A percentile compares a stretch with the other conserved stretches of the same genome.
These are phyloP conservation scores for Mucor racemosus DNA, from an alignment of 371 early-diverging fungal species.

Conservation along the genomic window DNA sequence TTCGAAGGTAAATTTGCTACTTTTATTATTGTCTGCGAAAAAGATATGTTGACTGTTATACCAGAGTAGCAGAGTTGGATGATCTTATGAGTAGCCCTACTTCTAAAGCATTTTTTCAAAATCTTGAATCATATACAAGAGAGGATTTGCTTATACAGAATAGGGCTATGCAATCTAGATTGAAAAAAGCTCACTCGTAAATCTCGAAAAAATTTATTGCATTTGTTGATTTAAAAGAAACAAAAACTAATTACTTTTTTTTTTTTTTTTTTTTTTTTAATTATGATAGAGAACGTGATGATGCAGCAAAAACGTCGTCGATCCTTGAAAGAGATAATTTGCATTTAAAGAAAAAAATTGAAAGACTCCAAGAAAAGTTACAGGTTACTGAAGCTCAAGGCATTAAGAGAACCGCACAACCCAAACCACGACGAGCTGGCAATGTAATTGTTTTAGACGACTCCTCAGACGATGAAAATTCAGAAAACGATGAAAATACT, in stretches of 20 bases:
- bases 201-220: not conserved
- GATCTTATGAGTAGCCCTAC: constrained; percentile 1
- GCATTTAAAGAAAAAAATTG: not conserved
- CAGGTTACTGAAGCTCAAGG: not conserved
- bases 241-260: not conserved
- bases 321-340: not conserved
- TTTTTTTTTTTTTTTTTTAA: not conserved
- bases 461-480: not conserved
- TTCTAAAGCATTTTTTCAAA: not conserved
- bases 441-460: not conserved
- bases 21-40: not conserved
- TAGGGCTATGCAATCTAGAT: constrained; percentile 4
- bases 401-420: not conserved
- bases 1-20: constrained; percentile 7
- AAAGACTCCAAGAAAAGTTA: not conserved
- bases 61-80: constrained; percentile 21
- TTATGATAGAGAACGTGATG: not conserved
- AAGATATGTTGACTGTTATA: constrained; percentile 1
- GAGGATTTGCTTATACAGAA: constrained; percentile 1
- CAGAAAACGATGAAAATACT: not conserved
- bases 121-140: not conserved
- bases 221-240: not conserved
- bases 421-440: not conserved
- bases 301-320: not conserved
- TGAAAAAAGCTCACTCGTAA: constrained; percentile 3